A percentile compares a stretch with the other conserved stretches of the same genome.
These are phyloP conservation scores for Microcera coccophila DNA, from an alignment of 2,329 filamentous ascomycete genomes.

Conservation along the genomic window DNA sequence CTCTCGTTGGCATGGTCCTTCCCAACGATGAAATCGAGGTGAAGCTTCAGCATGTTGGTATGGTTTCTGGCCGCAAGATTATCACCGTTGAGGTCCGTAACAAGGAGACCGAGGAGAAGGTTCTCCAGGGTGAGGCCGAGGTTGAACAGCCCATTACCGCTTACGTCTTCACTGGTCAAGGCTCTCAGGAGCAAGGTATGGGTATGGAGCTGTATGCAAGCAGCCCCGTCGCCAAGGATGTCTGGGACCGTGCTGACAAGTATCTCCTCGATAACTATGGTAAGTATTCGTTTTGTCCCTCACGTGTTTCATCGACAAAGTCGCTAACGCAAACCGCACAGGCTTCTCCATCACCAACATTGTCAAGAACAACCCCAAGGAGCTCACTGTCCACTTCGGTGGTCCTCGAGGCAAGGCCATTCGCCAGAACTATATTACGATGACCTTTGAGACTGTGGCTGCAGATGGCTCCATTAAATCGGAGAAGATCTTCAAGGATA, in stretches of 20 bases:
- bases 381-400: slow-evolving; percentile 97
- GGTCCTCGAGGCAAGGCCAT: slow-evolving; percentile 95
- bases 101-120: slow-evolving; percentile 93
- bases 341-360: slow-evolving; percentile 97
- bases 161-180: slow-evolving; percentile 97
- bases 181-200: slow-evolving; percentile 98
- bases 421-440: slow-evolving; percentile 98
- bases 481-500: slow-evolving; percentile 99
- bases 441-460: slow-evolving; percentile 98
- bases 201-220: slow-evolving; percentile 97
- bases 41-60: slow-evolving; percentile 92
- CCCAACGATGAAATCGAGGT: slow-evolving; percentile 94
- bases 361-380: slow-evolving; percentile 98
- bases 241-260: slow-evolving; percentile 96
- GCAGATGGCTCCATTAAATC: slow-evolving; percentile 91
- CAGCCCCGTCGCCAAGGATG: slow-evolving; percentile 90
- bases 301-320: background rate
- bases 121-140: slow-evolving; percentile 90
- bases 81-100: slow-evolving; percentile 98
- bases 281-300: slow-evolving; percentile 42
- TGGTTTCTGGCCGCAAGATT: slow-evolving; percentile 98
- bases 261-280: slow-evolving; percentile 99
- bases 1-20: slow-evolving; percentile 96
- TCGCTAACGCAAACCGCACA: slow-evolving; percentile 34
- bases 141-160: slow-evolving; percentile 95